phyloP scores from a whole-genome alignment of 352 stramenopile genomes.

The Phytophthora cactorum region DNA sequence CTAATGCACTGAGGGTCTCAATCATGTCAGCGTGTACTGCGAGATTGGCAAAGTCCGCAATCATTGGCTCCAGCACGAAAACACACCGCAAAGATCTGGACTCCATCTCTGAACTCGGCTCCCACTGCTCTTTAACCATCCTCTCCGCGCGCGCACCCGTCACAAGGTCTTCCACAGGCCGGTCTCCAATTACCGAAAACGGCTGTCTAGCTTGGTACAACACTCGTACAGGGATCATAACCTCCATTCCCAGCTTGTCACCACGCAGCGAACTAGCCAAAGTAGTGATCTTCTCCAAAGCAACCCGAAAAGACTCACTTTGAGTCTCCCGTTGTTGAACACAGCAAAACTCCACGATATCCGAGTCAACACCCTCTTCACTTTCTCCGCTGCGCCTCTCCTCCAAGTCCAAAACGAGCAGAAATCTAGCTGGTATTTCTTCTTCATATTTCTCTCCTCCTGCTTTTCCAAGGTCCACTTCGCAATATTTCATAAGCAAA shows the following conservation, averaged over 20 bases:
- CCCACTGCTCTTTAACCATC: neutral
- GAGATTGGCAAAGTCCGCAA: constrained; percentile 9
- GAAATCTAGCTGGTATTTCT: constrained; percentile 9
- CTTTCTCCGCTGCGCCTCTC: neutral
- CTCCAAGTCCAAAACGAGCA: constrained; percentile 1
- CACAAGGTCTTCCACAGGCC: too few species aligned
- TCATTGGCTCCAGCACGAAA: constrained; percentile 20
- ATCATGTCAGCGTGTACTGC: neutral
- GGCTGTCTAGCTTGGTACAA: neutral
- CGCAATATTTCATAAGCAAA: constrained; percentile 32
- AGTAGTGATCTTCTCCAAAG: constrained; percentile 8
- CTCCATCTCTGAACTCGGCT: neutral
- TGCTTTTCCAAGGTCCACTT: neutral
- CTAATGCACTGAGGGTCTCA: neutral
- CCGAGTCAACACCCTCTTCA: neutral
- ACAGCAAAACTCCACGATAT: constrained; percentile 14
- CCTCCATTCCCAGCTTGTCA: neutral
- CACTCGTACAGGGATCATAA: constrained; percentile 14
- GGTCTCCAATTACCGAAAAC: too few species aligned
- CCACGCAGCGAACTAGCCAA: neutral
- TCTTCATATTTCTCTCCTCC: constrained; percentile 7
- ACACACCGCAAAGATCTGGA: neutral
- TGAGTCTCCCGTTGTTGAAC: neutral
- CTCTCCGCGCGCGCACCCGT: neutral
- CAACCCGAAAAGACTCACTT: constrained; percentile 2